These are phyloP conservation scores for Epichloe brachyelytri DNA, from an alignment of 2,329 filamentous ascomycete genomes.

Conservation along the genomic window DNA sequence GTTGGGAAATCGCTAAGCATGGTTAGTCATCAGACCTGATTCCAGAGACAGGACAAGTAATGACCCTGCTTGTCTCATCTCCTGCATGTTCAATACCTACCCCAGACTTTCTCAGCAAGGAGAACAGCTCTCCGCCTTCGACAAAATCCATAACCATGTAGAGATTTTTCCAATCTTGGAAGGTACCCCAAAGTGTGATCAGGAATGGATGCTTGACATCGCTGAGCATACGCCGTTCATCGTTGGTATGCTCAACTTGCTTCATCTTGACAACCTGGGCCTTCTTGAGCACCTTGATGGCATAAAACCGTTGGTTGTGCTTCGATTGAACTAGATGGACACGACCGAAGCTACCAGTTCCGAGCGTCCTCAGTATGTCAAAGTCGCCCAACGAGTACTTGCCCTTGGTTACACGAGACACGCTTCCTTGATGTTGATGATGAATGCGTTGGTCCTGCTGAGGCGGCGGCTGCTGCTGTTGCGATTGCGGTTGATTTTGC, in stretches of 20 bases:
- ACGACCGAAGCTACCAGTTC: slow-evolving; percentile 91
- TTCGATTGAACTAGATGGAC: slow-evolving; percentile 96
- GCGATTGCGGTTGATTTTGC: slow-evolving; percentile 15
- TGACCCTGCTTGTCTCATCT: background rate
- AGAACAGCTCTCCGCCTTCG: slow-evolving; percentile 95
- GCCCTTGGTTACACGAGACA: slow-evolving; percentile 68
- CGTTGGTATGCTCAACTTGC: slow-evolving; percentile 98
- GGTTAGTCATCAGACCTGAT: background rate
- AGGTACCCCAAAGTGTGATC: slow-evolving; percentile 96
- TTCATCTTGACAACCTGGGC: slow-evolving; percentile 99
- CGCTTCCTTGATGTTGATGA: slow-evolving; percentile 21
- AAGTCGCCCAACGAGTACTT: slow-evolving; percentile 95
- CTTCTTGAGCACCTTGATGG: slow-evolving; percentile 97
- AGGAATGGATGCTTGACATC: slow-evolving; percentile 97
- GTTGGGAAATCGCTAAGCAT: slow-evolving; percentile 81
- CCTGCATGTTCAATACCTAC: slow-evolving; percentile 28
- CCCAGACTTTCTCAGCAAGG: slow-evolving; percentile 86
- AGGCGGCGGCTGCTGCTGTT: slow-evolving; percentile 15
- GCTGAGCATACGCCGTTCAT: slow-evolving; percentile 89
- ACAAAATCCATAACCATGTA: slow-evolving; percentile 99
- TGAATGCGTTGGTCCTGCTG: slow-evolving; percentile 16
- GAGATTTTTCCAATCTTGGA: slow-evolving; percentile 86
- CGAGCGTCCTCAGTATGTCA: slow-evolving; percentile 75
- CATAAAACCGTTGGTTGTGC: slow-evolving; percentile 97
- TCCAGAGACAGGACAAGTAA: background rate